A percentile compares a stretch with the other conserved stretches of the same genome.
phyloP scores from a whole-genome alignment of 1,284 basidiomycete species.

The Sanghuangporus sanghuang region DNA sequence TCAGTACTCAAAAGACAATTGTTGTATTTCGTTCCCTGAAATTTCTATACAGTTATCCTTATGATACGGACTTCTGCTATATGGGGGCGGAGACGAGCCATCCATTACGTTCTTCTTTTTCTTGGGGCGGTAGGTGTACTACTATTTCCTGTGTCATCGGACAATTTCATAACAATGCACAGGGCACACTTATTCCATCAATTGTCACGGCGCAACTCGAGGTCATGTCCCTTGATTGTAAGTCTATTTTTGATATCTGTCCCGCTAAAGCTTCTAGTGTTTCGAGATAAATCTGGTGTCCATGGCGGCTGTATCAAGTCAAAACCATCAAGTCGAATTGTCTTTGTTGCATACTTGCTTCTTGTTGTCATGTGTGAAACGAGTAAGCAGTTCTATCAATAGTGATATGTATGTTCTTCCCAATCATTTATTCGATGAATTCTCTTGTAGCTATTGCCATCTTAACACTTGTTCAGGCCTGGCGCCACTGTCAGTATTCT shows the following conservation, averaged over 20 bases:
- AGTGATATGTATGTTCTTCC: background rate
- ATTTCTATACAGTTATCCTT: constrained; percentile 4
- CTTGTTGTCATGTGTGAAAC: constrained; percentile 34
- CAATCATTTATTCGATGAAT: background rate
- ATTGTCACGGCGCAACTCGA: constrained; percentile 31
- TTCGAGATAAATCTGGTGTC: background rate
- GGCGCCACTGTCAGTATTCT: constrained; percentile 31
- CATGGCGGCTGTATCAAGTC: constrained; percentile 8
- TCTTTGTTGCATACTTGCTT: constrained; percentile 36
- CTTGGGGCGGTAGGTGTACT: constrained; percentile 6
- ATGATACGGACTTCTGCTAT: constrained; percentile 15
- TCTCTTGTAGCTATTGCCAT: constrained; percentile 30
- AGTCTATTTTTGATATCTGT: constrained; percentile 12
- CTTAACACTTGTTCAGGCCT: constrained; percentile 34
- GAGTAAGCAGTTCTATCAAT: constrained; percentile 25
- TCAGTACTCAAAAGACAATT: background rate
- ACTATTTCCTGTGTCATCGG: background rate
- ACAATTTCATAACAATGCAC: constrained; percentile 27
- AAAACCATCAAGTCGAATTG: constrained; percentile 28
- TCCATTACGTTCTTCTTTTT: background rate
- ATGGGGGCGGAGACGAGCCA: constrained; percentile 4
- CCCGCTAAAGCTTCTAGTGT: background rate
- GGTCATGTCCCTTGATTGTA: constrained; percentile 31
- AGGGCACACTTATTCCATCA: constrained; percentile 30
- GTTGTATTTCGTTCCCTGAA: background rate